Evolutionary conservation across 1,284 basidiomycete species (phyloP).

Genomic region (Leccinum pallidistipes): DNA sequence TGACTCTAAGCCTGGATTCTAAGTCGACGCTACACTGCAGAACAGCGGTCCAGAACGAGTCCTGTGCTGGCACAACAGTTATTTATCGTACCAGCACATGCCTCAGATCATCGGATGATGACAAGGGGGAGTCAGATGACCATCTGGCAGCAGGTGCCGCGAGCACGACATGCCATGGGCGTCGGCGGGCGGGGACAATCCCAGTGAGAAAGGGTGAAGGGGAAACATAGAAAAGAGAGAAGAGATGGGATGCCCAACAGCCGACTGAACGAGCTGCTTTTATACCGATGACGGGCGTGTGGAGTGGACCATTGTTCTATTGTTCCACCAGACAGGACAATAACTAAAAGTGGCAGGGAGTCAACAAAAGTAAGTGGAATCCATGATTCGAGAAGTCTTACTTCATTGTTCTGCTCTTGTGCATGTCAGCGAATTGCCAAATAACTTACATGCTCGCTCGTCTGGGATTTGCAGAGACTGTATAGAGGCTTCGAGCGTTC

Average conservation of each 20-base stretch:
- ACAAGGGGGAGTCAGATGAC: conserved; percentile 17
- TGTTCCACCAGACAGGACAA: not conserved
- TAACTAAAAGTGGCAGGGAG: not conserved
- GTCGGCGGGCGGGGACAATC: conserved; percentile 5
- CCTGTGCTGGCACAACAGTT: conserved; percentile 10
- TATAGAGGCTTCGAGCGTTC: too few relatives aligned
- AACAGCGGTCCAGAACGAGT: conserved; percentile 19
- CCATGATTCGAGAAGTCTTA: too few relatives aligned
- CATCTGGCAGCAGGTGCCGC: not conserved
- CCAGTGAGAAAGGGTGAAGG: not conserved
- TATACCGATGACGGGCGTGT: conserved; percentile 11
- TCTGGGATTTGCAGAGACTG: too few relatives aligned
- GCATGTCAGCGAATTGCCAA: too few relatives aligned
- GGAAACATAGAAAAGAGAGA: conserved; percentile 9
- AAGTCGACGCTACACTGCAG: conserved; percentile 15
- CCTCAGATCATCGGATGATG: conserved; percentile 12
- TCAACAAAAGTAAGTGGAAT: not conserved
- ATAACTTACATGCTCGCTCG: too few relatives aligned
- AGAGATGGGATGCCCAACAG: conserved; percentile 1
- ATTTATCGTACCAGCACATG: not conserved
- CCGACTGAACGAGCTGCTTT: conserved; percentile 4
- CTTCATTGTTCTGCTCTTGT: too few relatives aligned
- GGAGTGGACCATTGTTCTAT: not conserved
- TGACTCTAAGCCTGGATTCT: too few relatives aligned
- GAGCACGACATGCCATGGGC: conserved; percentile 8